These are phyloP conservation scores for Pyrenula massariospora DNA, from an alignment of 495 filamentous ascomycete species.

Conservation along the genomic window DNA sequence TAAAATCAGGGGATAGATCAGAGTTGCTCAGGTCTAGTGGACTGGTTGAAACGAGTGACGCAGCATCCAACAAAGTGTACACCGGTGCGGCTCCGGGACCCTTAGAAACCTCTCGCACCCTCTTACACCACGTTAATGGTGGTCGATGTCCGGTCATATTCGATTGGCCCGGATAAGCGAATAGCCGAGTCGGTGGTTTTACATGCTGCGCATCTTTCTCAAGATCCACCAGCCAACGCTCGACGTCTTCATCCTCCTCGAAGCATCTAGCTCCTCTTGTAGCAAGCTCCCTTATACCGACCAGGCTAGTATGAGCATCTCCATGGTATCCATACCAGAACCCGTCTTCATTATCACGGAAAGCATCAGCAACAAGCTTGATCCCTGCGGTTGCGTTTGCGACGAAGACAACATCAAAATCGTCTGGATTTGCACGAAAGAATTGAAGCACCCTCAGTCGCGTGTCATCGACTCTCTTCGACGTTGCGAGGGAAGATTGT, in stretches of 20 bases:
- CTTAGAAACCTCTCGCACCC: slow-evolving; percentile 35
- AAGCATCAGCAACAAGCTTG: slow-evolving; percentile 55
- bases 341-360: slow-evolving; percentile 38
- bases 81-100: slow-evolving; percentile 8
- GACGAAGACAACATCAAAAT: slow-evolving; percentile 60
- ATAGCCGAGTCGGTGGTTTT: slow-evolving; percentile 29
- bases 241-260: slow-evolving; percentile 49
- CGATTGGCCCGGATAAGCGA: slow-evolving; percentile 69
- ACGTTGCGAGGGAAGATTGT: slow-evolving; percentile 48
- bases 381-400: slow-evolving; percentile 60
- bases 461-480: slow-evolving; percentile 46
- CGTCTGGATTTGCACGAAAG: slow-evolving; percentile 47
- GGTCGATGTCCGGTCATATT: slow-evolving; percentile 67
- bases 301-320: slow-evolving; percentile 62
- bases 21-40: slow-evolving; percentile 50
- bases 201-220: neutral
- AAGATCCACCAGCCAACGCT: slow-evolving; percentile 42
- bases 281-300: slow-evolving; percentile 56
- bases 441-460: slow-evolving; percentile 46
- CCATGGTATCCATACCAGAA: slow-evolving; percentile 70
- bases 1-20: slow-evolving; percentile 57
- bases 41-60: slow-evolving; percentile 57
- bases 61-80: slow-evolving; percentile 62
- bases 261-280: slow-evolving; percentile 47
- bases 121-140: slow-evolving; percentile 46